Evolutionary conservation across 2,329 filamentous ascomycete species (phyloP), one percentile per base, ranked within the genome.

Genomic region (Arthrobotrys iridis): DNA sequence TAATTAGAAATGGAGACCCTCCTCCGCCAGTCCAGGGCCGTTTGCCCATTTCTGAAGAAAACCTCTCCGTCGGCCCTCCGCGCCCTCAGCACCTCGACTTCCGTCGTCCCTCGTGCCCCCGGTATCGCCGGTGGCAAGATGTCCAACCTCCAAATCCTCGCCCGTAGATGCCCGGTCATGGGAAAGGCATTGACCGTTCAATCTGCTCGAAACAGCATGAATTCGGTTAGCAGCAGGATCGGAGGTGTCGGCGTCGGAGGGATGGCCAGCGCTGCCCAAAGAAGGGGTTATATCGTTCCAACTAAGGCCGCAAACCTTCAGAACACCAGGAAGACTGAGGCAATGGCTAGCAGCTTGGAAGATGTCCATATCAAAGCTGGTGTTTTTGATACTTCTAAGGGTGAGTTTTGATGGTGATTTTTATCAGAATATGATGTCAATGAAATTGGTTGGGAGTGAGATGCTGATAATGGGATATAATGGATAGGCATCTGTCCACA

Each of bases 11-110:
- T 99, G 95, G 95, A 99, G 87, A 88, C 92, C 80, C 89, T 97
- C 80, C 89, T 98, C 81, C 93, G 93, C 83, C 93, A 98, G 84
- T 97, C 93, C 82, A 93, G 93, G 87, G 89, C 91, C 82, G 91
- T 99, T 90, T 99, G 95, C 85, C 95, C 95, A 66, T 99, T 99
- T 85, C 86, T 99, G 83, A 94, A 93, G 86, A 92, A 93, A 84
- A 94, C 95, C 35, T 94, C 93, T 37, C 93, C 94, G 79, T 91
- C 93, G 79, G 93, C 93, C 67, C 89, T 99, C 77, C 93, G 95
- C 79, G 91, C 93, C 72, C 88, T 99, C 81, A 96, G 91, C 55
- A 93, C 90, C 73, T 87, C 91, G 64, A 89, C 84, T 83, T 89
- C 84, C 81, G 88, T 84, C 81, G 87, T 85, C 79, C 37, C 20